Percentiles rank a stretch among this genome's conserved stretches.
Evolutionary conservation across 2,329 filamentous ascomycete species (phyloP).

Genomic region (Didymella lethalis): DNA sequence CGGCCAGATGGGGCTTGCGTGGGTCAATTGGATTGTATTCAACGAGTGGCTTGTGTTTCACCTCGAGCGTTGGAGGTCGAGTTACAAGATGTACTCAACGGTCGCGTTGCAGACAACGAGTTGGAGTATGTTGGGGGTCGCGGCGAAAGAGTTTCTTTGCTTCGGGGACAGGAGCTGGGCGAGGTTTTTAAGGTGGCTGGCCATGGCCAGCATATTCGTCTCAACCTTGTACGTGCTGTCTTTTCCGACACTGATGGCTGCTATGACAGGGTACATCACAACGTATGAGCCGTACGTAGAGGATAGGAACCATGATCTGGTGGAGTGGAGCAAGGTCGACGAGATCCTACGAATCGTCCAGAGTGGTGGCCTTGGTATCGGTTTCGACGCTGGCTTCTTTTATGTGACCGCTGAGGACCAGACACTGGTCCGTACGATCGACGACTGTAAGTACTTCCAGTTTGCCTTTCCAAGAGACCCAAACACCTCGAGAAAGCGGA

Average conservation of each 20-base stretch:
- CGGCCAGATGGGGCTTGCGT: conserved; percentile 44
- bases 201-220: conserved; percentile 42
- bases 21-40: conserved; percentile 50
- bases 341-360: conserved; percentile 29
- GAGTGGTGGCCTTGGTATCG: conserved; percentile 27
- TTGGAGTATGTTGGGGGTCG: conserved; percentile 42
- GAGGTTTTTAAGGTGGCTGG: conserved; percentile 46
- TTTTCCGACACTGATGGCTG: conserved; percentile 50
- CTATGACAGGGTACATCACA: conserved; percentile 52
- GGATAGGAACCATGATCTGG: conserved; percentile 35
- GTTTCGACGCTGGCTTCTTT: conserved; percentile 24
- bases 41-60: conserved; percentile 48
- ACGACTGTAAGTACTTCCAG: conserved; percentile 25
- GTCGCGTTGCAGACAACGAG: conserved; percentile 42
- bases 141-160: conserved; percentile 40
- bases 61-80: conserved; percentile 46
- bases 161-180: conserved; percentile 35
- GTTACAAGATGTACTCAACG: conserved; percentile 41
- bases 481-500: too few species aligned
- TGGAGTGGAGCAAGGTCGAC: conserved; percentile 31
- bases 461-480: too few species aligned
- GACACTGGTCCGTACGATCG: conserved; percentile 22
- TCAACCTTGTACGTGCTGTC: conserved; percentile 45
- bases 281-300: conserved; percentile 41
- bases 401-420: conserved; percentile 23